Evolutionary conservation across 1,284 basidiomycete species (phyloP).

Genomic region (Singerocomus rubriflavus): DNA sequence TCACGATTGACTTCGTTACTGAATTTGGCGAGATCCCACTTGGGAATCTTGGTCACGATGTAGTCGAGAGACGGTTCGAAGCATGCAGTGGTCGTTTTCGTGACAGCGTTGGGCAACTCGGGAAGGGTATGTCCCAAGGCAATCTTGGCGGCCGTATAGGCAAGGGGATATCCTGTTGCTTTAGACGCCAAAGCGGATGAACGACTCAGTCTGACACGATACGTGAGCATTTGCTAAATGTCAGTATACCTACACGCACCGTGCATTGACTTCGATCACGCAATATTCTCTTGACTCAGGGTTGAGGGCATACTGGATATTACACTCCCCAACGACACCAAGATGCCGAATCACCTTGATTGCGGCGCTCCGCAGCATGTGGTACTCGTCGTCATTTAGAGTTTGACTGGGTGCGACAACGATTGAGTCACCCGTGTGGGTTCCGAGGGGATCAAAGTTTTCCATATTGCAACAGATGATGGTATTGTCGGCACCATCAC

Average conservation of each 20-base stretch:
- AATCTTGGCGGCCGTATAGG: constrained; percentile 99
- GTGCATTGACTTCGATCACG: constrained; percentile 97
- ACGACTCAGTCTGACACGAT: constrained; percentile 47
- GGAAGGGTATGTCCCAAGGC: constrained; percentile 98
- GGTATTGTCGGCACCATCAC: constrained; percentile 94
- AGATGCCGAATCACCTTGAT: constrained; percentile 98
- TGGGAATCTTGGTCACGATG: constrained; percentile 99
- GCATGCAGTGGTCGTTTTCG: constrained; percentile 98
- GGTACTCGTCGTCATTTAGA: constrained; percentile 95
- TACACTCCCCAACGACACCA: constrained; percentile 97
- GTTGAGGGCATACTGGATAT: constrained; percentile 98
- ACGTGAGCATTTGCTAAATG: constrained; percentile 2
- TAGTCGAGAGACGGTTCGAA: constrained; percentile 99
- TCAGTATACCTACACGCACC: constrained; percentile 43
- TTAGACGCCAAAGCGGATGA: constrained; percentile 94
- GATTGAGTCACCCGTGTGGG: constrained; percentile 99
- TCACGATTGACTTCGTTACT: constrained; percentile 90
- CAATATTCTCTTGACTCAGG: constrained; percentile 93
- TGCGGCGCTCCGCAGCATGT: constrained; percentile 97
- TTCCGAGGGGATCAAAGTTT: constrained; percentile 98
- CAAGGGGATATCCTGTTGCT: constrained; percentile 98
- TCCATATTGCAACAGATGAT: constrained; percentile 98
- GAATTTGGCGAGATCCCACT: constrained; percentile 99
- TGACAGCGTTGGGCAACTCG: constrained; percentile 97
- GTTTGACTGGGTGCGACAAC: constrained; percentile 99